Percentiles rank a stretch among this genome's conserved stretches.
Conservation (phyloP, 192 early-diverging fungal species). For the Coemansia aciculifera region DNA sequence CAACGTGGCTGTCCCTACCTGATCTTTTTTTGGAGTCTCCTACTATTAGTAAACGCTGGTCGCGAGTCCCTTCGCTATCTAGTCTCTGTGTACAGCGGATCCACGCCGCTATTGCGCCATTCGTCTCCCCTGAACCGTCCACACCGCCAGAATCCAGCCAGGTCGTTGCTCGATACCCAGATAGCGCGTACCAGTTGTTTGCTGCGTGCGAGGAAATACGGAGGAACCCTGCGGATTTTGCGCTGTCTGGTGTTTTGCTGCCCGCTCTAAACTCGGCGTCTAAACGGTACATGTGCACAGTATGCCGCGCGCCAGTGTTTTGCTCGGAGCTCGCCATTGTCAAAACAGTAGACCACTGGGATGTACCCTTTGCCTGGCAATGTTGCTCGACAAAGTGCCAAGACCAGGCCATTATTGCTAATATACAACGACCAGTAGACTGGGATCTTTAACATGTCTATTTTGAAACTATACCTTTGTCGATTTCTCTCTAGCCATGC, state of each 20-base stretch:
- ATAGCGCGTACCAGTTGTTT: not conserved
- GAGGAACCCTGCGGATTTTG: conserved; percentile 21
- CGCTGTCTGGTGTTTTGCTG: conserved; percentile 16
- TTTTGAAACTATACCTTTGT: conserved; percentile 17
- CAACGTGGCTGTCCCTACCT: not conserved
- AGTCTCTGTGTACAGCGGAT: conserved; percentile 22
- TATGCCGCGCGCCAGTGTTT: conserved; percentile 28
- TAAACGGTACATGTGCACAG: conserved; percentile 18
- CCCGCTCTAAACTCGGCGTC: conserved; percentile 11
- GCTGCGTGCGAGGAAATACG: conserved; percentile 30
- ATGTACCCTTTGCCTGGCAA: conserved; percentile 36
- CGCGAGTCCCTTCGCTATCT: conserved; percentile 20
- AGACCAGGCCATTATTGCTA: not conserved
- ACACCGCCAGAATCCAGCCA: not conserved
- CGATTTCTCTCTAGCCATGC: conserved; percentile 26
- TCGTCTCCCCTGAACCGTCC: not conserved
- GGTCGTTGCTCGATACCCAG: not conserved
- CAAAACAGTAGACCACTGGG: conserved; percentile 3
- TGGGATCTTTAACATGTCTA: not conserved
- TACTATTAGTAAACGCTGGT: not conserved
- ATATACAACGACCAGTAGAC: not conserved
- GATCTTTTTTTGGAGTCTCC: not conserved
- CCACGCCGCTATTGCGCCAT: conserved; percentile 1
- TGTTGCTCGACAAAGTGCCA: conserved; percentile 49
- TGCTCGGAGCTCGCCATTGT: conserved; percentile 21